Conservation (phyloP, 2,329 filamentous ascomycete genomes). For the Fusarium austroafricanum region DNA sequence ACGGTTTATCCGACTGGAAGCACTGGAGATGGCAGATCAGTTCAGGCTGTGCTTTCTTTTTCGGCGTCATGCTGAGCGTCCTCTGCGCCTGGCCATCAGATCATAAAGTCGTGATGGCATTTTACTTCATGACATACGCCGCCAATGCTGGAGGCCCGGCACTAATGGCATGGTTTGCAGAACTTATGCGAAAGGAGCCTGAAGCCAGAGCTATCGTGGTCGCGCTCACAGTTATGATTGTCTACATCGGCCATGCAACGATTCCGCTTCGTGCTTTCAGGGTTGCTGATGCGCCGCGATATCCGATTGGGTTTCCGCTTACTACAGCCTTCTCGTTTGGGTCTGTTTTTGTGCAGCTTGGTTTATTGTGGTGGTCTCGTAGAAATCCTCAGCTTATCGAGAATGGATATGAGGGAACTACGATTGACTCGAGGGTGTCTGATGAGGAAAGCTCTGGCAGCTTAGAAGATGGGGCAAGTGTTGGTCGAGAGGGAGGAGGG, state of each 20-base stretch:
- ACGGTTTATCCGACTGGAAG: conserved; percentile 53
- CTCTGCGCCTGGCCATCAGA: conserved; percentile 51
- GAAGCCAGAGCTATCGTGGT: conserved; percentile 53
- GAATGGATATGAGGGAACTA: conserved; percentile 37
- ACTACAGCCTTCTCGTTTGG: conserved; percentile 49
- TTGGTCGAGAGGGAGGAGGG: not conserved
- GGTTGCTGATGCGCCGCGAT: conserved; percentile 50
- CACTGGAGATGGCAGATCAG: conserved; percentile 56
- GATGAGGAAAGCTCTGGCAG: conserved; percentile 37
- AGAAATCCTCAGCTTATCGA: conserved; percentile 34
- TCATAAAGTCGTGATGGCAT: conserved; percentile 48
- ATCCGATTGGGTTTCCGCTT: conserved; percentile 54
- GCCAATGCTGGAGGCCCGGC: conserved; percentile 51
- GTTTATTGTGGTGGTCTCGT: conserved; percentile 47
- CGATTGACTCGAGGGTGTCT: conserved; percentile 16
- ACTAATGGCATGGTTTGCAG: conserved; percentile 53
- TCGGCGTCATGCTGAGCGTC: conserved; percentile 49
- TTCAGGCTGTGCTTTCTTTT: conserved; percentile 44
- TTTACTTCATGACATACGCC: conserved; percentile 53
- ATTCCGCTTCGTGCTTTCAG: conserved; percentile 53
- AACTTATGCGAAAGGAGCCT: conserved; percentile 51
- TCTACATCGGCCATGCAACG: conserved; percentile 54
- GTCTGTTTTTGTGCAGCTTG: conserved; percentile 49
- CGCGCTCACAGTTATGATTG: conserved; percentile 53
- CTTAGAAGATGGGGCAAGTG: not conserved